phyloP scores from a whole-genome alignment of 2,329 filamentous ascomycete species.

The Monilinia laxa region DNA sequence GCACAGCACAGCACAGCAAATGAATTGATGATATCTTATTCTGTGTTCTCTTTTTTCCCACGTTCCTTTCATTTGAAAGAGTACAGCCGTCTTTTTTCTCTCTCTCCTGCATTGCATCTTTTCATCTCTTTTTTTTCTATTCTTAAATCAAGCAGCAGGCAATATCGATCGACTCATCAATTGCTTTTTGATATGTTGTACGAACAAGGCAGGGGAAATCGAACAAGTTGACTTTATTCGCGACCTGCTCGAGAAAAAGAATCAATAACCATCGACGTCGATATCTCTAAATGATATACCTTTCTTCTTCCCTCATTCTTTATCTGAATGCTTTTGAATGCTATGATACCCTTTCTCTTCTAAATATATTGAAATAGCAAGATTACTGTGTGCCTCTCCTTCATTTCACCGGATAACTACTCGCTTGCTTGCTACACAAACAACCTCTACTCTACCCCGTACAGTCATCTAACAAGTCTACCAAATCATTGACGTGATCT shows the following conservation, averaged over 20 bases:
- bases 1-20: background rate
- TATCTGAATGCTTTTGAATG: slow-evolving; percentile 26
- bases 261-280: slow-evolving; percentile 17
- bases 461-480: slow-evolving; percentile 26
- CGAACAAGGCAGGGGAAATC: slow-evolving; percentile 1
- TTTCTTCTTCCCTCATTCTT: slow-evolving; percentile 5
- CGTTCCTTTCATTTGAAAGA: slow-evolving; percentile 1
- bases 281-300: background rate
- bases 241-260: background rate
- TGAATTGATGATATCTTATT: slow-evolving; percentile 7
- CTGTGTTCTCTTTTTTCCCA: slow-evolving; percentile 2
- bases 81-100: slow-evolving; percentile 11
- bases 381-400: slow-evolving; percentile 31
- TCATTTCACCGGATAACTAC: slow-evolving; percentile 33
- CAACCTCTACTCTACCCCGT: slow-evolving; percentile 25
- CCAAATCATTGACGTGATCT: slow-evolving; percentile 26
- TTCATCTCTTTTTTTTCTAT: slow-evolving; percentile 4
- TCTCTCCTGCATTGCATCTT: background rate
- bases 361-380: slow-evolving; percentile 31
- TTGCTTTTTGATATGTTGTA: slow-evolving; percentile 1
- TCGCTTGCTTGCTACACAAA: slow-evolving; percentile 34
- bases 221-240: slow-evolving; percentile 8
- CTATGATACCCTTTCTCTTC: slow-evolving; percentile 34
- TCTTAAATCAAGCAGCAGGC: background rate
- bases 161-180: slow-evolving; percentile 3